These are phyloP conservation scores for Triticum urartu DNA, from an alignment of 176 grass and related monocot species.

Conservation along the genomic window DNA sequence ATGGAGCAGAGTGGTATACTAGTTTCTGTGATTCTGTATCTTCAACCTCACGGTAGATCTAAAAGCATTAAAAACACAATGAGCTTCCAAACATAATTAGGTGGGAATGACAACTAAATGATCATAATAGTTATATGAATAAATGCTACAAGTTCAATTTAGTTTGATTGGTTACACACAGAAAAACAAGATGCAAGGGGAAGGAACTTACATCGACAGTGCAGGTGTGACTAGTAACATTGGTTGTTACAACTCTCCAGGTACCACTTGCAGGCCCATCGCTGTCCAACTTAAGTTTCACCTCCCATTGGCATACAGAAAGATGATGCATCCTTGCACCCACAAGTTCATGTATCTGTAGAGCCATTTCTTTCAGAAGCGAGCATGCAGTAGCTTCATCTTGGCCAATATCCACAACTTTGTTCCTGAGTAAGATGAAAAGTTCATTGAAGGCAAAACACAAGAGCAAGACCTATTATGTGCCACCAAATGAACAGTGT, in stretches of 20 bases:
- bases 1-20: slow-evolving; percentile 63
- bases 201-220: slow-evolving; percentile 79
- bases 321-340: slow-evolving; percentile 90
- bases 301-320: slow-evolving; percentile 98
- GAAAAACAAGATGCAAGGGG: background rate
- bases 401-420: slow-evolving; percentile 57
- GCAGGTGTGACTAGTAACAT: slow-evolving; percentile 93
- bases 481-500: background rate
- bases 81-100: slow-evolving; percentile 25
- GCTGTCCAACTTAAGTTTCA: slow-evolving; percentile 74
- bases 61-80: slow-evolving; percentile 26
- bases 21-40: slow-evolving; percentile 63
- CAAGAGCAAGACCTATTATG: background rate
- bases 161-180: background rate
- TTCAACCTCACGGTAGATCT: slow-evolving; percentile 87
- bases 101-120: background rate
- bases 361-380: slow-evolving; percentile 88
- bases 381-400: slow-evolving; percentile 67
- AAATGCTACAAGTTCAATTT: background rate
- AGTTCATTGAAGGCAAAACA: background rate
- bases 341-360: slow-evolving; percentile 87
- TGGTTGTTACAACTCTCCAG: slow-evolving; percentile 90
- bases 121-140: background rate
- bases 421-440: slow-evolving; percentile 53
- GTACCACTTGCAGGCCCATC: slow-evolving; percentile 69